Evolutionary conservation across 495 filamentous ascomycete genomes (phyloP).

Genomic region (Niebla homalea): DNA sequence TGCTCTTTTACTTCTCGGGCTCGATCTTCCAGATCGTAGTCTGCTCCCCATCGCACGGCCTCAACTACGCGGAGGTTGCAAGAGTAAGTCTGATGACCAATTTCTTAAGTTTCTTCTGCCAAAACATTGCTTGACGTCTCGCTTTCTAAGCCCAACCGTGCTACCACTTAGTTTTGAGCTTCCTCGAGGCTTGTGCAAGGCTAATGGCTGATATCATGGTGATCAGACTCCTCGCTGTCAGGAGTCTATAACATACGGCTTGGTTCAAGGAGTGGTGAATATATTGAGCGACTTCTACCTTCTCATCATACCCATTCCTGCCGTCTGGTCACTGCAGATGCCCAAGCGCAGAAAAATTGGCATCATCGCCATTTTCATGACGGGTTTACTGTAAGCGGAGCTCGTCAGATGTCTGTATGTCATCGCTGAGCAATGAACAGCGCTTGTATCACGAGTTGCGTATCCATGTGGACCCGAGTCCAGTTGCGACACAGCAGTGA

Average conservation of each 20-base stretch:
- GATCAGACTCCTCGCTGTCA: not conserved
- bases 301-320: constrained; percentile 14
- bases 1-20: constrained; percentile 10
- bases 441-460: not conserved
- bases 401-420: not conserved
- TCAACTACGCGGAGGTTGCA: too few relatives aligned
- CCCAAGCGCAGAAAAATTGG: constrained; percentile 8
- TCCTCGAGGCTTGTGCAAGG: too few relatives aligned
- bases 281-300: constrained; percentile 15
- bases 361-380: constrained; percentile 11
- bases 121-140: too few relatives aligned
- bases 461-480: too few relatives aligned
- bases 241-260: not conserved
- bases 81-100: too few relatives aligned
- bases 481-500: too few relatives aligned
- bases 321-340: constrained; percentile 9
- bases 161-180: too few relatives aligned
- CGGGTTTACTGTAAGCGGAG: constrained; percentile 10
- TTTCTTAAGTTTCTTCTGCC: too few relatives aligned
- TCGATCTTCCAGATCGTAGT: too few relatives aligned
- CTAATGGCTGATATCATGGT: too few relatives aligned
- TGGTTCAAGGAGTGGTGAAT: constrained; percentile 8
- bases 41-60: too few relatives aligned
- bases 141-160: too few relatives aligned
- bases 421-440: not conserved